Evolutionary conservation across 805 yeast genomes (phyloP), one percentile per base, ranked within the genome.

Genomic region (Monosporozyma solicola): DNA sequence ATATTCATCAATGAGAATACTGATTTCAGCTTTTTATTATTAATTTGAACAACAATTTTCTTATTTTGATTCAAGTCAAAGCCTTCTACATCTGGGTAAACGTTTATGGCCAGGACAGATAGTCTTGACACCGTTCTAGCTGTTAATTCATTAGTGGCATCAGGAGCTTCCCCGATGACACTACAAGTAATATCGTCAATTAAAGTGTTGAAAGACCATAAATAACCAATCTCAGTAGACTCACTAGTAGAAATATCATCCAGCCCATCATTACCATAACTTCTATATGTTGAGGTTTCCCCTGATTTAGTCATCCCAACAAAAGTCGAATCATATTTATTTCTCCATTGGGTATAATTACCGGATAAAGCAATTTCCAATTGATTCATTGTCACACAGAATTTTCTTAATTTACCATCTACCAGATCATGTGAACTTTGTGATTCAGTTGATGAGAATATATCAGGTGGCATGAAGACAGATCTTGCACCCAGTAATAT

Each of bases 401-500:
- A 63, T 52, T 65, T 71, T 58, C 76, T 68, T 48, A 73, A 50
- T 48, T 71, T 69, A 5, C 74, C 75, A 54, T 65, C 65, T 3
- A 74, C 69, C n/a, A 72, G 57, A 56, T 74, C 78, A 47, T 71
- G 70, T 24, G 68, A 61, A 43, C 73, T 66, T 43, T 68, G 72
- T 2, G 71, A 53, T 8, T 65, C 66, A 1, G 67, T 49, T 3
- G 57, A 52, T 24, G 72, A 65, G 48, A 74, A 66, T 1, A 69
- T 58, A 25, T 70, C 72, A 20, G 72, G 68, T 4, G 77, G 74
- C 61, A 76, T 62, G 48, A 76, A 64, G 2, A 75, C 67, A 1
- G 79, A 75, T 41, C 80, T 67, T 8, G 76, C 68, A 3, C 78
- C 79, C 11, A 74, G 47, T 3, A 64, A 52, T 0, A 72, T 31